Base-by-base conservation (phyloP, 495 filamentous ascomycete species). In the Aspergillus mulundensis region DNA sequence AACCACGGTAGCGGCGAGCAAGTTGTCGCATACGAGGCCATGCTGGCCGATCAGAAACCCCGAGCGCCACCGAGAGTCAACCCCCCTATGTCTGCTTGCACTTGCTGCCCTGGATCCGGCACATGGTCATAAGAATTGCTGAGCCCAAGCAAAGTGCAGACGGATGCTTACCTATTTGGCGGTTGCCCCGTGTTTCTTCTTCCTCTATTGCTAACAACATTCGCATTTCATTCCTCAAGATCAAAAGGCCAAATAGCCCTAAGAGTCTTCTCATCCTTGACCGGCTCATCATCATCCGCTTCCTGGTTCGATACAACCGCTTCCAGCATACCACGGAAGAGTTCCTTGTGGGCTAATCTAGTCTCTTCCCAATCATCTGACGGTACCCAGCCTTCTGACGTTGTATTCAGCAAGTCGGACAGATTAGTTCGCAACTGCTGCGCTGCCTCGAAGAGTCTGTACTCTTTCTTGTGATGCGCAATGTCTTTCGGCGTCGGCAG, bases 331-430 rank as follows among this genome's bases (percentile, higher is more conserved):
- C 61, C 65, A 20, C 64, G 56, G 48, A 69, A 75, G 18, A 68
- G 56, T 56, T 72, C 62, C 58, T 57, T 64, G 23, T 76, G 70
- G 8, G 58, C 63, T 58, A 32, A 14, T 40, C 70, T 54, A 20
- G 65, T 65, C 53, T 41, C 64, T 67, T 76, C 63, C 66, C 67
- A 77, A 50, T 50, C 32, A 7, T 76, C 68, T 50, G 54, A 54
- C 56, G 67, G 73, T 46, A 69, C 62, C 73, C 71, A 77, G 49
- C 74, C 69, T 60, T 77, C 73, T 53, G 66, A 59, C 38, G 62
- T 57, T 42, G 57, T 67, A 60, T 73, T 59, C 30, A 73, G 64
- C 36, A 70, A 53, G 47, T 44, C 59, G 41, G 61, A 61, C 44
- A 77, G 52, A 58, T 66, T 63, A 59, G 44, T 48, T 54, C 60